phyloP scores from a whole-genome alignment of 805 yeast genomes.

The Hanseniaspora singularis region DNA sequence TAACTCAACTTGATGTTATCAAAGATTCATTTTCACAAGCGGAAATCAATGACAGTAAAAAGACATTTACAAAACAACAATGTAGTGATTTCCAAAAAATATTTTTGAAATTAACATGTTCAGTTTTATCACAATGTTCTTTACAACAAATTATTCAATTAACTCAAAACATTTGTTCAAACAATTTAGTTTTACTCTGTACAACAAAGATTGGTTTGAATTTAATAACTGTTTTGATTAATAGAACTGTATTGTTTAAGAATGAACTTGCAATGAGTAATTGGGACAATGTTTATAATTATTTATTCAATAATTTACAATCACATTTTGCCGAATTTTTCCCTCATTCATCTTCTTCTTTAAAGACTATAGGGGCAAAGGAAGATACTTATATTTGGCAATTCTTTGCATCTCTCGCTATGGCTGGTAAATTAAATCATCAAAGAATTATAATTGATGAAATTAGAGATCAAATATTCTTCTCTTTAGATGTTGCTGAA shows the following conservation, averaged over 20 bases:
- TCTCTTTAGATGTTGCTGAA: constrained; percentile 62
- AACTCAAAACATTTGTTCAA: constrained; percentile 12
- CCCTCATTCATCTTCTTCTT: constrained; percentile 68
- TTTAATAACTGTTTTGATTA: constrained; percentile 74
- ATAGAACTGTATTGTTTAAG: constrained; percentile 81
- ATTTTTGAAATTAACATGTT: constrained; percentile 71
- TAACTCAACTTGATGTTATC: constrained; percentile 68
- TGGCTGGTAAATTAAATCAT: constrained; percentile 80
- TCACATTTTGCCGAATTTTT: constrained; percentile 65
- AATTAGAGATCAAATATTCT: constrained; percentile 84
- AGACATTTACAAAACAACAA: constrained; percentile 41
- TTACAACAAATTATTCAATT: constrained; percentile 9
- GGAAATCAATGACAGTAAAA: constrained; percentile 26
- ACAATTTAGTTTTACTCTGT: constrained; percentile 24
- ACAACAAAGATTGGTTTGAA: constrained; percentile 73
- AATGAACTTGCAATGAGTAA: constrained; percentile 49
- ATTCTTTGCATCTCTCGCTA: constrained; percentile 82
- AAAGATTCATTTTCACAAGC: constrained; percentile 68
- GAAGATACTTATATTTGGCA: constrained; percentile 78
- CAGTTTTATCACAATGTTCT: constrained; percentile 25
- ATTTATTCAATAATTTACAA: constrained; percentile 65
- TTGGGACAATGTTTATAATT: constrained; percentile 76
- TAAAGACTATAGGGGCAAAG: constrained; percentile 7
- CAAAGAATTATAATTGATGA: constrained; percentile 91
- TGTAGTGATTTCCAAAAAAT: constrained; percentile 62